A percentile compares a stretch with the other conserved stretches of the same genome.
Conservation (phyloP, 1,139 yeast species). For the Spencermartinsiella ligniputridi region DNA sequence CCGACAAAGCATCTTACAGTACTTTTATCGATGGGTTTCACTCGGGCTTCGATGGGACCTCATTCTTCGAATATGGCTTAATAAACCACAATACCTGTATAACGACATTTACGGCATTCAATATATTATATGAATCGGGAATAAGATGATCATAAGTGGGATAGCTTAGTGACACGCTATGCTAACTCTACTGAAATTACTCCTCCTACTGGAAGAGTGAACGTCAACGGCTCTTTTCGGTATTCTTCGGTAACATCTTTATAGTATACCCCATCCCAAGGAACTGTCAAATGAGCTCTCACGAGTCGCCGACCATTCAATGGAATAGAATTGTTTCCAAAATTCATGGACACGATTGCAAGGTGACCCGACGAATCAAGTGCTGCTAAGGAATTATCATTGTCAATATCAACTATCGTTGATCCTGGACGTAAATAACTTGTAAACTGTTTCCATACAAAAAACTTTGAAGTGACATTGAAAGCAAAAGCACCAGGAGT, state of each 20-base stretch:
- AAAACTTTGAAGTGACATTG: not conserved
- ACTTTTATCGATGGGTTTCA: too few species aligned
- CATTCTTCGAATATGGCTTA: too few species aligned
- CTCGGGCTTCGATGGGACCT: too few species aligned
- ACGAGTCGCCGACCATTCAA: not conserved
- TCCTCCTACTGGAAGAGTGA: slow-evolving; percentile 1
- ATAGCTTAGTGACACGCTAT: too few species aligned
- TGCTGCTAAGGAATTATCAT: not conserved
- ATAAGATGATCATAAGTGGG: too few species aligned
- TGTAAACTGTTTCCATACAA: not conserved
- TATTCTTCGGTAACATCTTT: not conserved
- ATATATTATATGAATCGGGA: too few species aligned
- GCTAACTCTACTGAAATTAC: not conserved
- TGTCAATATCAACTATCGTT: not conserved
- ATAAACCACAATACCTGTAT: too few species aligned
- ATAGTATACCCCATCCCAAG: not conserved
- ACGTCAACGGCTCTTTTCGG: not conserved
- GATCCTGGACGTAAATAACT: not conserved
- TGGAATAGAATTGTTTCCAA: not conserved
- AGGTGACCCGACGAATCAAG: not conserved
- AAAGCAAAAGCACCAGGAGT: not conserved
- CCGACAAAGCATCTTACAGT: too few species aligned
- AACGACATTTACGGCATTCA: too few species aligned
- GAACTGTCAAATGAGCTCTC: slow-evolving; percentile 1
- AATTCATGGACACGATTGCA: not conserved